A percentile compares a stretch with the other conserved stretches of the same genome.
Evolutionary conservation across 2,329 filamentous ascomycete genomes (phyloP).

Genomic region (Drechslera avenae): DNA sequence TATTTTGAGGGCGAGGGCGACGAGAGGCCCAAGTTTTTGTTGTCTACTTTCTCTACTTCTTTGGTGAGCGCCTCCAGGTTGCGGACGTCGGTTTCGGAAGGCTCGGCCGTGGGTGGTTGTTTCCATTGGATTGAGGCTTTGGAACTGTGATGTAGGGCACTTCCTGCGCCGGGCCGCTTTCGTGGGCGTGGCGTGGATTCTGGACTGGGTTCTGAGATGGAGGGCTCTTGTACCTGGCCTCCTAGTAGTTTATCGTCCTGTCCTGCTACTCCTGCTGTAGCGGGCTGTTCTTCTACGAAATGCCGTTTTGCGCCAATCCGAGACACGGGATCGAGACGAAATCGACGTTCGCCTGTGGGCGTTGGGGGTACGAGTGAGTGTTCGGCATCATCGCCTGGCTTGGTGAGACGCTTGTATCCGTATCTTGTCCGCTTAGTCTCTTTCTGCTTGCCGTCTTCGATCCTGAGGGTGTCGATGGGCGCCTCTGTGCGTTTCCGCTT

Average conservation of each 20-base stretch:
- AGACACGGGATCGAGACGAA: conserved; percentile 29
- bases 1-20: conserved; percentile 33
- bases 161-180: conserved; percentile 38
- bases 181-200: conserved; percentile 23
- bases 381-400: conserved; percentile 23
- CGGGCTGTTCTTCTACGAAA: conserved; percentile 25
- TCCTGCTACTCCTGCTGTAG: conserved; percentile 7
- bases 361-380: conserved; percentile 21
- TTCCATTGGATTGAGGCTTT: conserved; percentile 10
- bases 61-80: conserved; percentile 42
- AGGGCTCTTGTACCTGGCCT: conserved; percentile 5
- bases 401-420: conserved; percentile 31
- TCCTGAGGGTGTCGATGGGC: conserved; percentile 58
- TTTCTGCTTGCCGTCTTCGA: conserved; percentile 22
- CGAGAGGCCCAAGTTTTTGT: conserved; percentile 6
- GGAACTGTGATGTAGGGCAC: conserved; percentile 19
- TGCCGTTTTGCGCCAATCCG: conserved; percentile 25
- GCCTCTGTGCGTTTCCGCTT: conserved; percentile 63
- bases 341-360: conserved; percentile 29
- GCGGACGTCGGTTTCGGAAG: conserved; percentile 36
- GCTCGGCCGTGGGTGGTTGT: conserved; percentile 10
- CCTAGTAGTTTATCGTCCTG: conserved; percentile 1
- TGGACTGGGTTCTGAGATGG: conserved; percentile 3
- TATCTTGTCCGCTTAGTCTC: conserved; percentile 4
- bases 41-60: conserved; percentile 37